These are phyloP conservation scores for Lotus japonicus DNA, from an alignment of 306 rosid species.

Conservation along the genomic window DNA sequence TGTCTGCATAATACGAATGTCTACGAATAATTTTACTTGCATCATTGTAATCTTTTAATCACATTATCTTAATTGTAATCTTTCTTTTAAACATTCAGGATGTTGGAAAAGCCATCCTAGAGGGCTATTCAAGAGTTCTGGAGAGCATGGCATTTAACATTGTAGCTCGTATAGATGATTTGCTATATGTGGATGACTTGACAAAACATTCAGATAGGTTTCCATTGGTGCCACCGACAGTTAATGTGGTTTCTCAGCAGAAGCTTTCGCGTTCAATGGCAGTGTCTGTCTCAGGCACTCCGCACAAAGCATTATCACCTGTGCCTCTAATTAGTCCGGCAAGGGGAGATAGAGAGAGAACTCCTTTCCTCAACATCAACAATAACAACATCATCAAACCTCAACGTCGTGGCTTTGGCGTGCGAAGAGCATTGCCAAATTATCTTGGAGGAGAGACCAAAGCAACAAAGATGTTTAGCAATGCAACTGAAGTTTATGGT, in stretches of 20 bases:
- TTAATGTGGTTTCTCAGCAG: constrained; percentile 48
- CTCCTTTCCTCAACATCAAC: constrained; percentile 48
- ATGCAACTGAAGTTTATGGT: constrained; percentile 33
- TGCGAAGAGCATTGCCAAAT: constrained; percentile 70
- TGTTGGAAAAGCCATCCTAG: constrained; percentile 86
- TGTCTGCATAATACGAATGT: too few species aligned
- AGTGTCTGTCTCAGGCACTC: constrained; percentile 49
- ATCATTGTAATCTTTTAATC: neutral
- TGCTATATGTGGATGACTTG: constrained; percentile 77
- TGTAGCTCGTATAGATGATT: constrained; percentile 87
- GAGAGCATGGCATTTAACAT: constrained; percentile 91
- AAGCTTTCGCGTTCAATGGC: constrained; percentile 33
- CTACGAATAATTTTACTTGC: too few species aligned
- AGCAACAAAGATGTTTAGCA: constrained; percentile 42
- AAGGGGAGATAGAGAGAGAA: constrained; percentile 66
- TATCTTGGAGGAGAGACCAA: constrained; percentile 82
- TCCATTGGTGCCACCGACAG: constrained; percentile 53
- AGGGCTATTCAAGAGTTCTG: constrained; percentile 88
- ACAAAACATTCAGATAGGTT: constrained; percentile 66
- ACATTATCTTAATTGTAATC: neutral
- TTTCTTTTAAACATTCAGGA: constrained; percentile 50
- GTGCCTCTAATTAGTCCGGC: constrained; percentile 57
- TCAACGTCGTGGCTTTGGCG: constrained; percentile 71
- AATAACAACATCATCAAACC: constrained; percentile 37
- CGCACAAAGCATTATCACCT: constrained; percentile 43